Base-by-base conservation (phyloP, 1,139 yeast species). In the Geotrichum histeridarum region DNA sequence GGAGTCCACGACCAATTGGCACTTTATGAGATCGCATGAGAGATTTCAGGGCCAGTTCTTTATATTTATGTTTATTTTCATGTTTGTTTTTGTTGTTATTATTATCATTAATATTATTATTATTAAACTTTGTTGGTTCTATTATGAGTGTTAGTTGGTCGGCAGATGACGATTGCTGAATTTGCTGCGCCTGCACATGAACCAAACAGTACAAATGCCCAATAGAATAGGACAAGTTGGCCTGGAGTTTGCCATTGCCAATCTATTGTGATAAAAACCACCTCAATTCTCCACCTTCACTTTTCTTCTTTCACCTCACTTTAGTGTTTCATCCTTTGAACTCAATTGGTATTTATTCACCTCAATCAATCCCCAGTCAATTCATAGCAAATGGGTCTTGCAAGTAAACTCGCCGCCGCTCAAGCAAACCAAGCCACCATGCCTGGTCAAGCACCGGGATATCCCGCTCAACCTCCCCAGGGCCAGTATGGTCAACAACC, bases 1-100 rank as follows among this genome's bases (percentile, higher is more conserved):
- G 67, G 67, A 42, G 58, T 15, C 60, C 64, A 4, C 60, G 65
- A 3, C 61, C 66, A 1, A 57, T 63, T 41, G 67, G 67, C n/a
- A 59, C 58, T 14, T 45, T 63, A 39, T 63, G n/a, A 58, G 52
- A 36, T 33, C 14, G 35, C 35, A 8, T 11, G 9, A 8, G 35
- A 32, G 35, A 32, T 32, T 6, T 33, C 37, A 12, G 37, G 37
- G 6, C 7, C 4, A 3, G 27, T 22, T 22, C 27, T 22, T 22
- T 22, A 22, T 22, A 22, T 22, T 22, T 22, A 22, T 22, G 27
- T 22, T 22, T 22, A 22, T 22, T 22, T 22, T 22, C 27, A 22
- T 22, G 27, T 22, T 22, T 22, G 27, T 22, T 22, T 22, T 22
- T 22, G 5, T 22, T 22, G 27, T 22, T 22, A n/a, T n/a, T n/a